Base-by-base conservation (phyloP, 1,284 basidiomycete species). In the Papiliotrema nemorosa region DNA sequence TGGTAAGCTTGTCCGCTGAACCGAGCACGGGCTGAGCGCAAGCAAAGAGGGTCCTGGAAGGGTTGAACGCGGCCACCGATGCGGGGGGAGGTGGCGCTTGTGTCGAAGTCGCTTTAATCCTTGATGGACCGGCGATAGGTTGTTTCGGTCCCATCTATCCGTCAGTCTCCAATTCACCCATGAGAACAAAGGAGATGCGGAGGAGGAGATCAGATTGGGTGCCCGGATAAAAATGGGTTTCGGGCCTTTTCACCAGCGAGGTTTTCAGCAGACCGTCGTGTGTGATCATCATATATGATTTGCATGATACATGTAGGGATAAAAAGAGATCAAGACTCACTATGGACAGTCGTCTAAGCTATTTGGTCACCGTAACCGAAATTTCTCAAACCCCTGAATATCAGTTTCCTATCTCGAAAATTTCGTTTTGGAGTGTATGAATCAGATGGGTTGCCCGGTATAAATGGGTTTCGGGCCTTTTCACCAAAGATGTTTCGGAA, bases 211-310 rank as follows among this genome's bases (percentile, higher is more conserved):
- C 66, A 69, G 68, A 66, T 59, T 52, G 56, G 62, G 49, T 67
- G 67, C 66, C 67, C 67, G 56, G 62, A 46, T 54, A 50, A 48
- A 57, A 58, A 60, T 59, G 62, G 68, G 67, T 63, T 65, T 67
- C 67, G 68, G 68, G 67, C 67, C 54, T 69, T 69, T 69, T 64
- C 63, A 67, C 64, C 64, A 58, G 53, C 44, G 44, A 57, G 49
- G 55, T 54, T 31, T 44, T 72, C 61, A 70, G 70, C 59, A 72
- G 70, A 72, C 70, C 70, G 70, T 72, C 70, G 70, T 72, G 70
- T 64, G 68, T 55, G 58, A 72, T 72, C 70, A 67, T 72, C 70
- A 67, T 58, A 64, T 72, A 68, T 66, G 48, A 26, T 31, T 31
- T 31, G 29, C 29, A 31, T 46, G 36, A 36, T 31, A 45, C 21